Evolutionary conservation across 2,329 filamentous ascomycete species (phyloP), one percentile per base, ranked within the genome.

Genomic region (Curvularia lunata): DNA sequence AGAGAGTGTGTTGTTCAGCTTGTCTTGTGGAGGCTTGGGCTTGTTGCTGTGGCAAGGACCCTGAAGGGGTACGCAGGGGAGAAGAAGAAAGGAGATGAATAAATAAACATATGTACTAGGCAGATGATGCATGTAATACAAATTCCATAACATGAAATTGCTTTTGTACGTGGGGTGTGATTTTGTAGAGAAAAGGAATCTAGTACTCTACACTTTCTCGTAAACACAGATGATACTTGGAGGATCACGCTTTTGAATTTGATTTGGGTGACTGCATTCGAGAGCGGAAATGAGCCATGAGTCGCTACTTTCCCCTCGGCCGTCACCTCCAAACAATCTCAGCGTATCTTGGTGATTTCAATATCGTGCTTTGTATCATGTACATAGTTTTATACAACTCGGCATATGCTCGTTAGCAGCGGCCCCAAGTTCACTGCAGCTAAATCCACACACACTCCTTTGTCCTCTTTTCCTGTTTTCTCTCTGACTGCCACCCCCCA

Each of bases 301-400:
- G n/a, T 41, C 23, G 38, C 28, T 41, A 6, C 38, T 41, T 10
- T 41, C 12, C 12, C 30, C 30, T 16, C 10, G 13, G 5, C 2
- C 16, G 10, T 32, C 30, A 32, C 16, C 2, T 32, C 10, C 30
- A 10, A 32, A n/a, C n/a, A 32, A 32, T 13, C 5, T 5, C 10
- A 32, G 30, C 10, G 30, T 32, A 32, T 32, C 30, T 32, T 13
- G 2, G 12, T 46, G n/a, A 18, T 32, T 32, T 21, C 5, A 19
- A 46, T 13, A 46, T 46, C 27, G 18, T 46, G 23, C 18, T n/a
- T 37, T n/a, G 30, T 48, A 37, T 48, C 46, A 25, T 48, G 23
- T 37, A 48, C 46, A 48, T 21, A 23, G 4, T 48, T 34, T 21
- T 48, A 23, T 48, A 48, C 46, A 48, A 41, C 19, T 41, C 46